These are phyloP conservation scores for Francoa sonchifolia DNA, from an alignment of 441 rosid species.

Conservation along the genomic window DNA sequence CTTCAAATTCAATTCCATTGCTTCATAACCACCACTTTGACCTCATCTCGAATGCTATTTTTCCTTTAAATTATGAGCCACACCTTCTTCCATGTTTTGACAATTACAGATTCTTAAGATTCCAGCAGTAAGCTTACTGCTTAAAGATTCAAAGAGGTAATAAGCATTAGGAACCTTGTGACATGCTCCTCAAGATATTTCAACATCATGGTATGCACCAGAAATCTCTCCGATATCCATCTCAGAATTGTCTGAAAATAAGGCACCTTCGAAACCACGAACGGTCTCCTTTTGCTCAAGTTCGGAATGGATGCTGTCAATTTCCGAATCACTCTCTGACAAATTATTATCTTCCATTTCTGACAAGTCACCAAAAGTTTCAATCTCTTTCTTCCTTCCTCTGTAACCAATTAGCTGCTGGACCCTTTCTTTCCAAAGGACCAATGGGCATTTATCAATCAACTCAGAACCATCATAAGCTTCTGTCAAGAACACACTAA, in stretches of 20 bases:
- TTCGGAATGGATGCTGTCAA: constrained; percentile 17
- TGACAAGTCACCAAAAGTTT: constrained; percentile 36
- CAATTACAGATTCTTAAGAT: too few species aligned
- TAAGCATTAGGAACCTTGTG: too few species aligned
- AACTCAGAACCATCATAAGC: constrained; percentile 60
- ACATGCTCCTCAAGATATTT: constrained; percentile 22
- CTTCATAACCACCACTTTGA: too few species aligned
- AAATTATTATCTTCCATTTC: constrained; percentile 33
- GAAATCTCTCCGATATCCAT: constrained; percentile 38
- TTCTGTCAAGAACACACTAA: constrained; percentile 76
- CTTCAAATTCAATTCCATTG: too few species aligned
- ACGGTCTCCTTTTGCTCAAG: constrained; percentile 24
- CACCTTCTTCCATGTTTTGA: too few species aligned
- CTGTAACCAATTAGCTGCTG: constrained; percentile 51
- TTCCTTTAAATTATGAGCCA: too few species aligned
- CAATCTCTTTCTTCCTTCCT: constrained; percentile 54
- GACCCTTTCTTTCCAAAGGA: constrained; percentile 69
- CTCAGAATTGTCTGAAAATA: constrained; percentile 20
- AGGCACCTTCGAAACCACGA: constrained; percentile 21
- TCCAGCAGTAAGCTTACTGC: too few species aligned
- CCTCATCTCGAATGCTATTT: too few species aligned
- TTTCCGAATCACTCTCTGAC: constrained; percentile 22
- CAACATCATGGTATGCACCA: constrained; percentile 18
- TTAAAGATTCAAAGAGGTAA: too few species aligned
- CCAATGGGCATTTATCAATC: constrained; percentile 47